Evolutionary conservation across 108 stramenopile species (phyloP).

Genomic region (Fragilariopsis cylindrus): DNA sequence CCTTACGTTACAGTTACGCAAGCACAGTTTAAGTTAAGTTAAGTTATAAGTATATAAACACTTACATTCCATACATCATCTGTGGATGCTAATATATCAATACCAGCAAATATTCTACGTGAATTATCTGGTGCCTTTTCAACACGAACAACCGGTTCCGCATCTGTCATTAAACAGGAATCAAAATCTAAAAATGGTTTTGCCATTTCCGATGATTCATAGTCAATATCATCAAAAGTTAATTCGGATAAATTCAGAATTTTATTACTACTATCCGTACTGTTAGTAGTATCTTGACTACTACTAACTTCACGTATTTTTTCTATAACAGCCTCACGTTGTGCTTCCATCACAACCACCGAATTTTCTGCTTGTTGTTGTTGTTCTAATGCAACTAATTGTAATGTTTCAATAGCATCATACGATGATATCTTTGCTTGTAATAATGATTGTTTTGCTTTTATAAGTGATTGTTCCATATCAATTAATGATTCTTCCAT

Average conservation of each 20-base stretch:
- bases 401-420: slow-evolving; percentile 38
- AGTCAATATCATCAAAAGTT: slow-evolving; percentile 77
- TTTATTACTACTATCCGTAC: slow-evolving; percentile 10
- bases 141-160: slow-evolving; percentile 82
- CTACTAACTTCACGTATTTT: neutral
- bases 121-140: slow-evolving; percentile 90
- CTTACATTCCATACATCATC: slow-evolving; percentile 81
- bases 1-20: neutral
- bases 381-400: slow-evolving; percentile 41
- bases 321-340: slow-evolving; percentile 1
- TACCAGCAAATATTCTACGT: slow-evolving; percentile 86
- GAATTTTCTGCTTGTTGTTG: slow-evolving; percentile 34
- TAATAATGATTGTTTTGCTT: slow-evolving; percentile 26
- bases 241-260: slow-evolving; percentile 51
- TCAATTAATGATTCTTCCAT: slow-evolving; percentile 45
- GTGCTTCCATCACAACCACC: slow-evolving; percentile 32
- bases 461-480: slow-evolving; percentile 42
- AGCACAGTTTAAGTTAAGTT: neutral
- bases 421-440: slow-evolving; percentile 39
- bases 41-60: neutral
- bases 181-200: slow-evolving; percentile 80
- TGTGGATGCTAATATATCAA: slow-evolving; percentile 81
- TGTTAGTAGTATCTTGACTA: neutral
- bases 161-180: slow-evolving; percentile 73
- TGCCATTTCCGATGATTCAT: slow-evolving; percentile 70